Percentiles rank a stretch among this genome's conserved stretches.
Evolutionary conservation across 2,329 filamentous ascomycete species (phyloP).

Genomic region (Ophiocordyceps robertsii): DNA sequence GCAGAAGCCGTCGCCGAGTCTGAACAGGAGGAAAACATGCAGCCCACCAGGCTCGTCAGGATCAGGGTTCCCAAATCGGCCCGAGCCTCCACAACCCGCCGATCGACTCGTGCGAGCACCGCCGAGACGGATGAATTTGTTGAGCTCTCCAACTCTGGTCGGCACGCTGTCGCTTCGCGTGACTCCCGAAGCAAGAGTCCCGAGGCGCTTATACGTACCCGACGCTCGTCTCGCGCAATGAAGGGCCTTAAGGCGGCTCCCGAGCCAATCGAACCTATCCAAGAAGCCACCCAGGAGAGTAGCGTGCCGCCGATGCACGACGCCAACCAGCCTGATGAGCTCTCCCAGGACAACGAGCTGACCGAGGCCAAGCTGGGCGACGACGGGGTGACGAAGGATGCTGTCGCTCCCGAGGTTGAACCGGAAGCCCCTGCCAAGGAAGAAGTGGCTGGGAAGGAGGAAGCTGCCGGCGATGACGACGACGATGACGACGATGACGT

Average conservation of each 20-base stretch:
- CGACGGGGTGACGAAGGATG: slow-evolving; percentile 16
- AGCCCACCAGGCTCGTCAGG: slow-evolving; percentile 26
- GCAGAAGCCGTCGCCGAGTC: slow-evolving; percentile 13
- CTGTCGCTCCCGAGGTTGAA: background rate
- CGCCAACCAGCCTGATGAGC: slow-evolving; percentile 22
- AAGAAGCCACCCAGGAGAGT: slow-evolving; percentile 41
- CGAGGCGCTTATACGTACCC: slow-evolving; percentile 29
- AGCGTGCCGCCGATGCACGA: slow-evolving; percentile 19
- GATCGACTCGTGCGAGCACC: slow-evolving; percentile 38
- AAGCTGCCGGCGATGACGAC: slow-evolving; percentile 19
- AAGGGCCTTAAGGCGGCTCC: slow-evolving; percentile 38
- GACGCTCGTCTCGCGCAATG: slow-evolving; percentile 31
- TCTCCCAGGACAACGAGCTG: slow-evolving; percentile 17
- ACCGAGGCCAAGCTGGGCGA: slow-evolving; percentile 15
- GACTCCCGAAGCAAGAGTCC: slow-evolving; percentile 43
- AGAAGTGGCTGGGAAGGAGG: slow-evolving; percentile 10
- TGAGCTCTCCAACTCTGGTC: slow-evolving; percentile 48
- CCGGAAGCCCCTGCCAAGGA: slow-evolving; percentile 4
- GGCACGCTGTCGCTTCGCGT: slow-evolving; percentile 34
- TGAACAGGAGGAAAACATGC: slow-evolving; percentile 5
- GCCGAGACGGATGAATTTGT: slow-evolving; percentile 41
- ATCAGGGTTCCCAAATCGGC: slow-evolving; percentile 24
- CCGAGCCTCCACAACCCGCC: slow-evolving; percentile 21
- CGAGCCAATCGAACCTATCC: slow-evolving; percentile 32
- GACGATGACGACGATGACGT: slow-evolving; percentile 37